These are phyloP conservation scores for Phytophthora ramorum DNA, from an alignment of 352 stramenopile species.

Conservation along the genomic window DNA sequence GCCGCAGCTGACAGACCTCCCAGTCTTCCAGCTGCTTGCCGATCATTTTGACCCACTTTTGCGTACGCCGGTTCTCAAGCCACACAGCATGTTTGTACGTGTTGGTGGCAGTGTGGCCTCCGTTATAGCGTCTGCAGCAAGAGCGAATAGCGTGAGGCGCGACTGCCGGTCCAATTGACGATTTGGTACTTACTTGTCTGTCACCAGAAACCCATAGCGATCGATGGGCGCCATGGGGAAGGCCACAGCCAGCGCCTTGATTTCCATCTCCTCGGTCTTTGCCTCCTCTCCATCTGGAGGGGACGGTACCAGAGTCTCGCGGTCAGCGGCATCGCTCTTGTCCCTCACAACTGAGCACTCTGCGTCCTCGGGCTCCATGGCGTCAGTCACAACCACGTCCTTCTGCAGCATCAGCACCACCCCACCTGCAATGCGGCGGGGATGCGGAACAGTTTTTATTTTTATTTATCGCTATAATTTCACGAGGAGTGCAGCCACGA, in stretches of 20 bases:
- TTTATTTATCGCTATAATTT: conserved; percentile 8
- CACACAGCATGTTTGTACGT: conserved; percentile 55
- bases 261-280: conserved; percentile 31
- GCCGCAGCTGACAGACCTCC: conserved; percentile 72
- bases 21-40: conserved; percentile 81
- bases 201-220: conserved; percentile 78
- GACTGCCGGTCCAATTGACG: background rate
- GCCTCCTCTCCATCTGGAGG: conserved; percentile 8
- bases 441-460: background rate
- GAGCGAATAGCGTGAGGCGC: background rate
- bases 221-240: conserved; percentile 69
- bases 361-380: conserved; percentile 18
- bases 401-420: conserved; percentile 25
- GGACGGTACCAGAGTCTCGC: conserved; percentile 16
- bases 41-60: conserved; percentile 87
- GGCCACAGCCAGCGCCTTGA: conserved; percentile 15
- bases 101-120: conserved; percentile 23
- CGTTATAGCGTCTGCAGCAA: conserved; percentile 51
- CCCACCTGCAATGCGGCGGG: background rate
- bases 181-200: conserved; percentile 60
- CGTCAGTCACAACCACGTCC: background rate
- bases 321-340: conserved; percentile 23
- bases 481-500: too few species aligned
- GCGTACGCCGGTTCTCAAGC: conserved; percentile 79
- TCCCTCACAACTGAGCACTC: conserved; percentile 20